These are phyloP conservation scores for Fusarium aywerte DNA, from an alignment of 2,329 filamentous ascomycete genomes.

Conservation along the genomic window DNA sequence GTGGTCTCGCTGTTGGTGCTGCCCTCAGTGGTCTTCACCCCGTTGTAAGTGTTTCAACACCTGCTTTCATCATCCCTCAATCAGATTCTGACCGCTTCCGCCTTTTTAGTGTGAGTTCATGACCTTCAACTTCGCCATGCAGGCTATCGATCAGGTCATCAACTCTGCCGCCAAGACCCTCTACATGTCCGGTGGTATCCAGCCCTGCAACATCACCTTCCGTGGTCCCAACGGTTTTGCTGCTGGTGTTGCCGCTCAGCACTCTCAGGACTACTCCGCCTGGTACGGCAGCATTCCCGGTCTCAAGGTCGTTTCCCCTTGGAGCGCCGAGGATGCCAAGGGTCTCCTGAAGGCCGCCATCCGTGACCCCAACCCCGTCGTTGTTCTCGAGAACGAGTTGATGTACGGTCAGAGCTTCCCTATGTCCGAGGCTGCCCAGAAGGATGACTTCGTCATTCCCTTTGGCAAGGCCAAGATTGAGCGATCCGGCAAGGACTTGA, in stretches of 20 bases:
- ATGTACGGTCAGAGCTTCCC: constrained; percentile 96
- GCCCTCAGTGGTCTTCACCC: constrained; percentile 94
- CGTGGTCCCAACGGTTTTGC: constrained; percentile 99
- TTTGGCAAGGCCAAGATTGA: constrained; percentile 99
- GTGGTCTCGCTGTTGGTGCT: constrained; percentile 91
- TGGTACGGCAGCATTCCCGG: constrained; percentile 99
- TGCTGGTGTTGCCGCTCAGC: constrained; percentile 92
- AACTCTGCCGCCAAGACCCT: constrained; percentile 99
- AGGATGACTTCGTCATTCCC: constrained; percentile 94
- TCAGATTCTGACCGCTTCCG: constrained; percentile 17
- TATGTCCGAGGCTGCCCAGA: constrained; percentile 96
- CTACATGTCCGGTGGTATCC: constrained; percentile 99
- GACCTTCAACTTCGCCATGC: constrained; percentile 99
- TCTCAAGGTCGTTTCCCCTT: constrained; percentile 95
- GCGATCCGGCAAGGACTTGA: constrained; percentile 93
- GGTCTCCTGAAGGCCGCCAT: constrained; percentile 97
- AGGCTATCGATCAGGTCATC: constrained; percentile 99
- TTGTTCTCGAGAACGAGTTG: constrained; percentile 87
- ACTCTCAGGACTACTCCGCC: constrained; percentile 98
- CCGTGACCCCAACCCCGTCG: constrained; percentile 96
- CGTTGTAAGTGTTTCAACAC: constrained; percentile 71
- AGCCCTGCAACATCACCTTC: constrained; percentile 99
- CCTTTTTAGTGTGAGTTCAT: constrained; percentile 92
- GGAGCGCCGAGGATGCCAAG: constrained; percentile 98
- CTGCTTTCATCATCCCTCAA: constrained; percentile 1